Conservation (phyloP, 2,329 filamentous ascomycete species). For the Trematosphaeria pertusa region DNA sequence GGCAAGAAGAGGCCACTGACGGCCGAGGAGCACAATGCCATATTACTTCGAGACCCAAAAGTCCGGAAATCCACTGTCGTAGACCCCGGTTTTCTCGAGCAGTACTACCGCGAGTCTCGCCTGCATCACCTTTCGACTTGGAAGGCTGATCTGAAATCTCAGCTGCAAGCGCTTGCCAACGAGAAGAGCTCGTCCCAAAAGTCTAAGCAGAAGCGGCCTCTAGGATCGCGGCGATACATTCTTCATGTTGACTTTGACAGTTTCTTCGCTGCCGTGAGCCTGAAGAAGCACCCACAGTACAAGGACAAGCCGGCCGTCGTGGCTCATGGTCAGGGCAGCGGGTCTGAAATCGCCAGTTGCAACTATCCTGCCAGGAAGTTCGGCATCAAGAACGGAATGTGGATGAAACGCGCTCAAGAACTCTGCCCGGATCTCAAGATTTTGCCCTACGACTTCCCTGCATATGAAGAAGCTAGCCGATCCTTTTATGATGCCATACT, state of each 20-base stretch:
- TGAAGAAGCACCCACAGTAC: constrained; percentile 77
- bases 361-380: constrained; percentile 89
- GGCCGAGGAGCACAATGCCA: constrained; percentile 90
- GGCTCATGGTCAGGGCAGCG: constrained; percentile 82
- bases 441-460: constrained; percentile 93
- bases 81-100: constrained; percentile 90
- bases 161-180: constrained; percentile 79
- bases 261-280: constrained; percentile 94
- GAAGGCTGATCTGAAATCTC: constrained; percentile 93
- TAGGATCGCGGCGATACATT: constrained; percentile 77
- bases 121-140: constrained; percentile 94
- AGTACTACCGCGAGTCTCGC: constrained; percentile 94
- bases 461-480: constrained; percentile 89
- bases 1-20: constrained; percentile 63
- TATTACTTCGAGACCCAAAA: constrained; percentile 81
- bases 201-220: constrained; percentile 60
- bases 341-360: constrained; percentile 96
- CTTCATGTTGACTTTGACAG: constrained; percentile 98
- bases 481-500: constrained; percentile 88
- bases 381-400: constrained; percentile 97
- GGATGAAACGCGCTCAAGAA: constrained; percentile 91
- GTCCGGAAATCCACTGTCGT: constrained; percentile 88
- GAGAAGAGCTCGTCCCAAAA: constrained; percentile 67
- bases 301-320: constrained; percentile 83
- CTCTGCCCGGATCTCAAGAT: constrained; percentile 86